Evolutionary conservation across 179 eudicot species (phyloP), one percentile per base, ranked within the genome.

Genomic region (Gypsophila paniculata): DNA sequence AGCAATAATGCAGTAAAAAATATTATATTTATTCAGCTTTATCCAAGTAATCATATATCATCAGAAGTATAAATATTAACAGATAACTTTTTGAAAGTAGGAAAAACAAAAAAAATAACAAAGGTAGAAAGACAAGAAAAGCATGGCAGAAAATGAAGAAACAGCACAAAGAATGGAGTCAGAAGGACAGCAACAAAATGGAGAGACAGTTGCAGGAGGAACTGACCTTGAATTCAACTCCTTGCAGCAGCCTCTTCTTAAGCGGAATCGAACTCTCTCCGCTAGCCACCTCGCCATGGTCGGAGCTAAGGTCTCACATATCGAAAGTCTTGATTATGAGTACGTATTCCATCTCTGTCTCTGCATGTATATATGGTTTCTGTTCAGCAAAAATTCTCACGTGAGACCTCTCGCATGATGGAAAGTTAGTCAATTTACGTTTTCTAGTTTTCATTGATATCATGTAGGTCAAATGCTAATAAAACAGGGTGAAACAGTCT

Each of bases 281-380:
- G 84, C 96, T n/a, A 82, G 77, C 34, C 93, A 86, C 25, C 73
- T 93, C 5, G 98, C 98, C 68, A 85, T 90, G 73, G 91, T 93
- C 60, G 98, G 98, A 58, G 85, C 92, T 58, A 93, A 93, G 82
- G 98, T 93, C 78, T 91, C 98, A 25, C 79, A 88, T 65, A 93
- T 93, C n/a, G 96, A 93, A 81, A 90, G 96, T 85, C 85, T 93
- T 44, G 95, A 93, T 57, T 93, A 93, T 42, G 98, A 93, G 98
- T 93, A 89, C 44, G 72, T 21, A 48, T 49, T 60, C 32, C 51
- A 36, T 2, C 23, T 19, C 19, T 44, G n/a, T 48, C 11, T 63
- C 44, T 77, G 7, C 1, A 5, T 18, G 15, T 71, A 48, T 44
- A 21, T 62, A 8, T 13, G 39, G 14, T 1, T 52, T 5, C 29